Percentiles rank a stretch among this genome's conserved stretches.
Evolutionary conservation across 2,329 filamentous ascomycete species (phyloP).

Genomic region (Colletotrichum chrysophilum): DNA sequence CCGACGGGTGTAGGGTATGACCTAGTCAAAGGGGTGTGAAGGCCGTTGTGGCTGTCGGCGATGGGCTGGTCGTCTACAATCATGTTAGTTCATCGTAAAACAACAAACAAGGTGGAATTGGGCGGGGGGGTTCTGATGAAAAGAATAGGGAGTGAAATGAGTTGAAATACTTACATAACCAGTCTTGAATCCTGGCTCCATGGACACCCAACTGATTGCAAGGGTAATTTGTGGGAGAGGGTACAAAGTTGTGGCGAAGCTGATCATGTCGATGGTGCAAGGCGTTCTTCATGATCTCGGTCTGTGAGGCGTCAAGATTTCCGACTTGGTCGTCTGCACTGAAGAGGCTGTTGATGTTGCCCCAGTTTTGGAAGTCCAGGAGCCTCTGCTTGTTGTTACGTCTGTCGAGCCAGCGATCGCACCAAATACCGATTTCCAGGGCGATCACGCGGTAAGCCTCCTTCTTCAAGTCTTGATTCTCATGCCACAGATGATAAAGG

Average conservation of each 20-base stretch:
- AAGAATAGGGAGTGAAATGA: not conserved
- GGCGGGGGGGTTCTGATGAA: not conserved
- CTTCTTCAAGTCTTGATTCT: constrained; percentile 40
- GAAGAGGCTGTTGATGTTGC: constrained; percentile 32
- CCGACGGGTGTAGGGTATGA: not conserved
- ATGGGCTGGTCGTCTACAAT: not conserved
- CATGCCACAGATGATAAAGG: constrained; percentile 42
- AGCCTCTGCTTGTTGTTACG: constrained; percentile 36
- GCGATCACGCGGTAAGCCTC: constrained; percentile 29
- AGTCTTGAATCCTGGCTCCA: constrained; percentile 35
- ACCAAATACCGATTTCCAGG: constrained; percentile 38
- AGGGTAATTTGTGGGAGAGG: constrained; percentile 12
- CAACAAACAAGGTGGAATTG: not conserved
- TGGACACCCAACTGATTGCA: constrained; percentile 25
- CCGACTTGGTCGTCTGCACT: constrained; percentile 31
- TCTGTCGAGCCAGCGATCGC: constrained; percentile 25
- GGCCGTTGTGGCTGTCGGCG: not conserved
- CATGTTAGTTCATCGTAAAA: not conserved
- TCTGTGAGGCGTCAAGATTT: constrained; percentile 29
- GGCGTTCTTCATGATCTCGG: constrained; percentile 33
- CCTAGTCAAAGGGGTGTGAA: not conserved
- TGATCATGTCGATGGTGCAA: constrained; percentile 34
- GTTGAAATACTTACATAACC: constrained; percentile 38
- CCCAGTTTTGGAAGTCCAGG: constrained; percentile 26
- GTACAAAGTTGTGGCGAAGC: constrained; percentile 2